Conservation (phyloP, 1,284 basidiomycete genomes). For the Cutaneotrichosporon sp. region DNA sequence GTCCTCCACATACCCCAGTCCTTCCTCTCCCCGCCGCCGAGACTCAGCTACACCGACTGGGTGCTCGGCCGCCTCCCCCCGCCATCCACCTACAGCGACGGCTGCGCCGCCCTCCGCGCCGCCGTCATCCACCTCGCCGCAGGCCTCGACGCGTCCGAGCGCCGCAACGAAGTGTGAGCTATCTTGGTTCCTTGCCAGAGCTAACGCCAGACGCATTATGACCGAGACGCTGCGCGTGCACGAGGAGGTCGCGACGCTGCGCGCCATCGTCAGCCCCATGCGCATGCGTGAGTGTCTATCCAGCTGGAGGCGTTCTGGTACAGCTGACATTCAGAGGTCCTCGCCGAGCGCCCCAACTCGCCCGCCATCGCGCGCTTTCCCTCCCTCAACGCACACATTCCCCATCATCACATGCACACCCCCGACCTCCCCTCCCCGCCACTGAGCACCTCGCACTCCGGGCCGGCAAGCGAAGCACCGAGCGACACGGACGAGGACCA, state of each 20-base stretch:
- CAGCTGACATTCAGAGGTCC: slow-evolving; percentile 12
- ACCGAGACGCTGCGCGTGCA: slow-evolving; percentile 71
- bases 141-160: slow-evolving; percentile 40
- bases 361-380: slow-evolving; percentile 15
- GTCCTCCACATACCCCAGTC: not conserved
- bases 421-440: slow-evolving; percentile 14
- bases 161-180: slow-evolving; percentile 40
- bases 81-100: not conserved
- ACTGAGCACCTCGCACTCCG: slow-evolving; percentile 8
- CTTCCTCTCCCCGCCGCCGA: slow-evolving; percentile 8
- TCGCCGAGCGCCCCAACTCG: slow-evolving; percentile 16
- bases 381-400: not conserved
- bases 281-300: slow-evolving; percentile 62
- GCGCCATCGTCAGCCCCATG: slow-evolving; percentile 72
- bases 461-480: not conserved
- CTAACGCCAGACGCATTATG: slow-evolving; percentile 50
- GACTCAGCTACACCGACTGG: slow-evolving; percentile 17
- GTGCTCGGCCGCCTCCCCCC: slow-evolving; percentile 10
- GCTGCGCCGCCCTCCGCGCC: slow-evolving; percentile 23
- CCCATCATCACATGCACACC: not conserved
- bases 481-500: slow-evolving; percentile 14
- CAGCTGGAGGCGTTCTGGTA: not conserved
- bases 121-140: slow-evolving; percentile 36
- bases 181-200: not conserved
- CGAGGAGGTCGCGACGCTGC: slow-evolving; percentile 72